Conservation (phyloP, 805 yeast genomes). For the Metschnikowia lochheadii region DNA sequence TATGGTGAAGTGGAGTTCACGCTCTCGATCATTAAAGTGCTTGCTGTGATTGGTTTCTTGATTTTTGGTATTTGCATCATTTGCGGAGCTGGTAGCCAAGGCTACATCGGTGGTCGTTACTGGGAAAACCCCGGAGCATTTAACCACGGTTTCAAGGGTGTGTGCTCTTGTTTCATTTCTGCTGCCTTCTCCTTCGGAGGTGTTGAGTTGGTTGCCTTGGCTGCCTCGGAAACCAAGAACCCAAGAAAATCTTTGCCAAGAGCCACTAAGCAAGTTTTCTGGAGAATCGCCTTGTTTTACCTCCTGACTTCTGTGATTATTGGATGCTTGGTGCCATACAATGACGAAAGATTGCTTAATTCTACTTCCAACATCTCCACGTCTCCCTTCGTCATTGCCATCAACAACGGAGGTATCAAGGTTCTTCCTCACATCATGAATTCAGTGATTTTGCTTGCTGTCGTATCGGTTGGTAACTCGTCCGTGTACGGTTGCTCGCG, state of each 20-base stretch:
- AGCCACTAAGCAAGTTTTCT: conserved; percentile 53
- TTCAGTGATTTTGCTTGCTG: conserved; percentile 26
- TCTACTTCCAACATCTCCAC: conserved; percentile 15
- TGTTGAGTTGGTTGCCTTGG: conserved; percentile 54
- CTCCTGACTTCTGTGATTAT: conserved; percentile 43
- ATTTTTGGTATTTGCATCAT: conserved; percentile 32
- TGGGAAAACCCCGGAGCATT: conserved; percentile 57
- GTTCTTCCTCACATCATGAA: conserved; percentile 27
- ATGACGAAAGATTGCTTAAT: conserved; percentile 25
- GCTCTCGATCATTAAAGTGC: conserved; percentile 25
- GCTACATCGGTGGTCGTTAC: conserved; percentile 47
- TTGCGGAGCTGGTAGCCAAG: conserved; percentile 41
- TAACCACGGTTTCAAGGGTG: conserved; percentile 52
- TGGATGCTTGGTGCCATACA: conserved; percentile 53
- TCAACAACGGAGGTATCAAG: conserved; percentile 24
- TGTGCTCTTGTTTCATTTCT: conserved; percentile 48
- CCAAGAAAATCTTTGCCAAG: conserved; percentile 55
- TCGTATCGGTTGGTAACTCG: conserved; percentile 28
- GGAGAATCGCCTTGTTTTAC: conserved; percentile 51
- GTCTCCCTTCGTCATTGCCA: conserved; percentile 30
- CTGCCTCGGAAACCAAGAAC: conserved; percentile 54
- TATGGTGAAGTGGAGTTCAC: conserved; percentile 27
- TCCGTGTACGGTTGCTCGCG: conserved; percentile 43
- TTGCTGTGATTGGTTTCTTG: conserved; percentile 26
- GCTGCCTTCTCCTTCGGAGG: conserved; percentile 63